Evolutionary conservation across 2,329 filamentous ascomycete genomes (phyloP), one percentile per base, ranked within the genome.

Genomic region (Penicillium sp.): DNA sequence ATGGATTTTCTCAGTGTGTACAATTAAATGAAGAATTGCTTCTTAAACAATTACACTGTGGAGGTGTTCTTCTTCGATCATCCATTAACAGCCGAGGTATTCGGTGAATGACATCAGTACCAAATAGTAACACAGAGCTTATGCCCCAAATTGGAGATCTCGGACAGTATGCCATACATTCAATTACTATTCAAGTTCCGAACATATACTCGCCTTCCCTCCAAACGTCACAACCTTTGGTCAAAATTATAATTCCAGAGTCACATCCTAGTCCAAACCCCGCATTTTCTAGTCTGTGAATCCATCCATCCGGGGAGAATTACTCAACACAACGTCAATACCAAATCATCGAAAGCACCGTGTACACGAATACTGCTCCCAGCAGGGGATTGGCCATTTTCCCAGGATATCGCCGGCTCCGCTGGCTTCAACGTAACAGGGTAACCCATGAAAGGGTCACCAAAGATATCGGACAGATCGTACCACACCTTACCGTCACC

Each of bases 391-490:
- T 69, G 54, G 1, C 73, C 73, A 58, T 69, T 42, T 31, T 50
- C 35, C 73, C 73, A 75, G 15, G 45, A 44, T 51, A 74, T 70
- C 15, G 42, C 25, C 14, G 53, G 56, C 7, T 65, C 62, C 11
- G 66, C 55, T 6, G 67, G 66, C 6, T 47, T 6, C 33, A 74
- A 29, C 11, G 23, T 51, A 14, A 75, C 67, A 1, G 47, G 31
- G 12, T 61, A 48, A 12, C 71, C 71, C 8, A 54, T 53, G 57
- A 78, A 78, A 4, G 76, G 71, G 59, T 78, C 73, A 8, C 76
- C 77, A 64, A 75, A 73, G 18, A 78, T 73, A 68, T 78, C 75
- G 3, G 72, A 74, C 40, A 79, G 61, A 61, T 77, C 75, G 56
- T 77, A 79, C 66, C 73, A 77, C 46, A 78, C 67, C 35, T 60